These are phyloP conservation scores for Tephrocybe sp. DNA, from an alignment of 768 basidiomycete genomes.

Conservation along the genomic window DNA sequence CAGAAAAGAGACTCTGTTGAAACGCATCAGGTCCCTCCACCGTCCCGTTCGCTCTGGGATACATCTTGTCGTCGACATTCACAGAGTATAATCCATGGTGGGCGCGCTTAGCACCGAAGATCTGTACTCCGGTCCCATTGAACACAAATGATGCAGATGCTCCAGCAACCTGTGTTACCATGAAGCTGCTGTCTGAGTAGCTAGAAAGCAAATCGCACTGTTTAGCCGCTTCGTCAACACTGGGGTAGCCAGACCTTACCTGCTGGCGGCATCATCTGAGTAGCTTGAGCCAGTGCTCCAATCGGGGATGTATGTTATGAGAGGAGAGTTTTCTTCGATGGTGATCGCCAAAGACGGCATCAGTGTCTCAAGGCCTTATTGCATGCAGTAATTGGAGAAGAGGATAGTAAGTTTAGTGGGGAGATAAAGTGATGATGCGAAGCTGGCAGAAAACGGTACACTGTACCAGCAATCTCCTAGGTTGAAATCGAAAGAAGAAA, in stretches of 20 bases:
- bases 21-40: slow-evolving; percentile 28
- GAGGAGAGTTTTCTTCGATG: slow-evolving; percentile 18
- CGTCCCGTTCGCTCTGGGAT: slow-evolving; percentile 27
- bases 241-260: not conserved
- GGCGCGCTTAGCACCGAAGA: slow-evolving; percentile 49
- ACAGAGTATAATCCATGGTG: slow-evolving; percentile 49
- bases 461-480: not conserved
- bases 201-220: slow-evolving; percentile 16
- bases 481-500: not conserved
- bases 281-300: slow-evolving; percentile 13
- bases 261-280: slow-evolving; percentile 1
- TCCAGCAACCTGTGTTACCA: slow-evolving; percentile 29
- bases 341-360: slow-evolving; percentile 15
- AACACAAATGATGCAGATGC: slow-evolving; percentile 42
- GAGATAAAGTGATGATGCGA: not conserved
- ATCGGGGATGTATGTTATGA: slow-evolving; percentile 14
- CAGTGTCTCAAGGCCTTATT: not conserved
- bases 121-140: slow-evolving; percentile 47
- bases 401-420: not conserved
- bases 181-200: slow-evolving; percentile 40
- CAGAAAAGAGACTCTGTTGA: slow-evolving; percentile 41
- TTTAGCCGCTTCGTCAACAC: not conserved
- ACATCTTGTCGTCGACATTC: slow-evolving; percentile 35
- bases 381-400: not conserved
- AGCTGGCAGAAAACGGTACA: not conserved